These are phyloP conservation scores for Candida peoriensis DNA, from an alignment of 805 yeast species.

Conservation along the genomic window DNA sequence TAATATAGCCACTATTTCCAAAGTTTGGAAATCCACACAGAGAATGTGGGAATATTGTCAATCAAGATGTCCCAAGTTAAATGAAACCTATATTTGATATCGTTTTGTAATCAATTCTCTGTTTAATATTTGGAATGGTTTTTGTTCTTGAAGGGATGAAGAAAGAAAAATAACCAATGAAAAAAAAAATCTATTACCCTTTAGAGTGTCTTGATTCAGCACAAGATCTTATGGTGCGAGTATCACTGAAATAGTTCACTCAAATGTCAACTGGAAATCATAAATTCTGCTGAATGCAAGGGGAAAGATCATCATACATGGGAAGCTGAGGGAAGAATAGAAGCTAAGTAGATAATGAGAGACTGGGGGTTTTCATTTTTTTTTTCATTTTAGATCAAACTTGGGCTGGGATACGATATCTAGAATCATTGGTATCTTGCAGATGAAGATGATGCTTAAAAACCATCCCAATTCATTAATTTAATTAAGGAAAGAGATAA, in stretches of 20 bases:
- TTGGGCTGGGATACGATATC: constrained; percentile 10
- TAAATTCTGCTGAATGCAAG: not conserved
- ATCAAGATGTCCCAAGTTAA: too few species aligned
- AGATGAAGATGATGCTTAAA: too few species aligned
- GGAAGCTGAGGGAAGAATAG: too few species aligned
- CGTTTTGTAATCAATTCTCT: constrained; percentile 19
- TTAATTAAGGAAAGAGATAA: not conserved
- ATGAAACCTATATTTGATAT: not conserved
- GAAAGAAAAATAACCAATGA: constrained; percentile 15
- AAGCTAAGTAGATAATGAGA: too few species aligned
- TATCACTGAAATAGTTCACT: not conserved
- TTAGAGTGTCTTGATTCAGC: too few species aligned
- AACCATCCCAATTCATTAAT: too few species aligned
- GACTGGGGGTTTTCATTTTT: too few species aligned
- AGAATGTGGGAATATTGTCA: too few species aligned
- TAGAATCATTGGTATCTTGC: too few species aligned
- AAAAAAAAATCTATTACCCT: too few species aligned
- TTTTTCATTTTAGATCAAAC: too few species aligned
- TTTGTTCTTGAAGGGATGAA: constrained; percentile 15
- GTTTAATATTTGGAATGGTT: constrained; percentile 13
- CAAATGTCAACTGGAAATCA: not conserved
- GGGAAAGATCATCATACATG: not conserved
- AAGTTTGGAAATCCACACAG: not conserved
- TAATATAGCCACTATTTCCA: not conserved
- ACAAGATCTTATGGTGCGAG: too few species aligned